Conservation (phyloP, 768 basidiomycete species). For the Rhodosporidiobolus sp. region DNA sequence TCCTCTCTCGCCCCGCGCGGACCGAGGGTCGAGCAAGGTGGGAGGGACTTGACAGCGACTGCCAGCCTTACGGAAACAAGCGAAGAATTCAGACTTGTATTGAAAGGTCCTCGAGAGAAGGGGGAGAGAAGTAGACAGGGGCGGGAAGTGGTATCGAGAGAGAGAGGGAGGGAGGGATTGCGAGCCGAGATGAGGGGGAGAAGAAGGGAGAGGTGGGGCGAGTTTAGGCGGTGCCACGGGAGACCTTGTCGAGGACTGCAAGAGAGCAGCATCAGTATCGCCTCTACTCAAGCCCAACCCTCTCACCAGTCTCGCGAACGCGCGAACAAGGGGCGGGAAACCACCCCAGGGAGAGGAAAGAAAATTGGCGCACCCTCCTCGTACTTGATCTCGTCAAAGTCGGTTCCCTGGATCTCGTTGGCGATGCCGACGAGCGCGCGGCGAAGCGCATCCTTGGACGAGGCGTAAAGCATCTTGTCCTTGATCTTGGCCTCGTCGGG, state of each 20-base stretch:
- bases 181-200: too few species aligned
- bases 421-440: slow-evolving; percentile 70
- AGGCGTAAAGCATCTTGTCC: slow-evolving; percentile 88
- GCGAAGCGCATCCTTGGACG: slow-evolving; percentile 77
- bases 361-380: slow-evolving; percentile 60
- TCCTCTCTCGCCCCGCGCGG: too few species aligned
- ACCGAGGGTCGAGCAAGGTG: too few species aligned
- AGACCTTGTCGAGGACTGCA: slow-evolving; percentile 47
- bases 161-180: too few species aligned
- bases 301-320: too few species aligned
- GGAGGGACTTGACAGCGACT: too few species aligned
- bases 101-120: background rate
- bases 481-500: slow-evolving; percentile 82
- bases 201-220: too few species aligned
- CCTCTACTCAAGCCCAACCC: background rate
- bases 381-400: slow-evolving; percentile 66
- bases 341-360: background rate
- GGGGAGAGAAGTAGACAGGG: background rate
- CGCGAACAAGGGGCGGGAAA: too few species aligned
- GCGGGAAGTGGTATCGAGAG: too few species aligned
- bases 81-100: too few species aligned
- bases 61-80: too few species aligned
- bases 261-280: background rate
- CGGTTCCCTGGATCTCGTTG: slow-evolving; percentile 81
- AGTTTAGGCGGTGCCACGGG: slow-evolving; percentile 38